These are phyloP conservation scores for Geoglossum cookeanum DNA, from an alignment of 2,329 filamentous ascomycete species.

Conservation along the genomic window DNA sequence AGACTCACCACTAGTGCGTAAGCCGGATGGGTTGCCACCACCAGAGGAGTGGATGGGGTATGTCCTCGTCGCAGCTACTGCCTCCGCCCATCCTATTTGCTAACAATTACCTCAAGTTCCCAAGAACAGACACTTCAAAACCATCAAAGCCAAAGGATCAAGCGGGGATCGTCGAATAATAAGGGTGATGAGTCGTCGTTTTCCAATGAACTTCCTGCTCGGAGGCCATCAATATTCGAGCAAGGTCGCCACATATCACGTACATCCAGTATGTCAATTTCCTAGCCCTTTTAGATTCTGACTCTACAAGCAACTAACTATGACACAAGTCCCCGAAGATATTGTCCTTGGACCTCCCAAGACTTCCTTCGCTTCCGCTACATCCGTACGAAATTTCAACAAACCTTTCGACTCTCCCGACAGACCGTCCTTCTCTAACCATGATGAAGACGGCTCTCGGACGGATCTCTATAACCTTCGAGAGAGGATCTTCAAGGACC, in stretches of 20 bases:
- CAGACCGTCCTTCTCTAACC: slow-evolving; percentile 26
- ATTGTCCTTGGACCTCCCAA: slow-evolving; percentile 73
- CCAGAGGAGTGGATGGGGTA: slow-evolving; percentile 96
- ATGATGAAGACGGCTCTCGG: slow-evolving; percentile 34
- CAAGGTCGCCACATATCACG: not conserved
- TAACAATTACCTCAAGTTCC: not conserved
- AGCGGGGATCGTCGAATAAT: slow-evolving; percentile 12
- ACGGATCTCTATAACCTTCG: slow-evolving; percentile 46
- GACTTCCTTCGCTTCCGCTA: slow-evolving; percentile 62
- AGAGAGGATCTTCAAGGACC: slow-evolving; percentile 20
- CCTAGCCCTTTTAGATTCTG: slow-evolving; percentile 7
- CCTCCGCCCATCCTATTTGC: not conserved
- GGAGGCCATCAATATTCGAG: slow-evolving; percentile 2
- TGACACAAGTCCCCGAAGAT: slow-evolving; percentile 47
- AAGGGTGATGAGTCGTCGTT: slow-evolving; percentile 9
- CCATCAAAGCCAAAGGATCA: slow-evolving; percentile 23
- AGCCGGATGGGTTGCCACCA: slow-evolving; percentile 60
- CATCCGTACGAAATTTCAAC: slow-evolving; percentile 31
- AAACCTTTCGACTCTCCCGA: slow-evolving; percentile 28
- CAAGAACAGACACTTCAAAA: not conserved
- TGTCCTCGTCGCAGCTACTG: slow-evolving; percentile 15
- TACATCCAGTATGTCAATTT: slow-evolving; percentile 3
- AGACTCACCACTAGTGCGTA: slow-evolving; percentile 65
- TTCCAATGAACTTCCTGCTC: slow-evolving; percentile 5
- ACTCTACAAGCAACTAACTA: slow-evolving; percentile 11